Base-by-base conservation (phyloP, 192 early-diverging fungal genomes). In the Coemansia sp. region DNA sequence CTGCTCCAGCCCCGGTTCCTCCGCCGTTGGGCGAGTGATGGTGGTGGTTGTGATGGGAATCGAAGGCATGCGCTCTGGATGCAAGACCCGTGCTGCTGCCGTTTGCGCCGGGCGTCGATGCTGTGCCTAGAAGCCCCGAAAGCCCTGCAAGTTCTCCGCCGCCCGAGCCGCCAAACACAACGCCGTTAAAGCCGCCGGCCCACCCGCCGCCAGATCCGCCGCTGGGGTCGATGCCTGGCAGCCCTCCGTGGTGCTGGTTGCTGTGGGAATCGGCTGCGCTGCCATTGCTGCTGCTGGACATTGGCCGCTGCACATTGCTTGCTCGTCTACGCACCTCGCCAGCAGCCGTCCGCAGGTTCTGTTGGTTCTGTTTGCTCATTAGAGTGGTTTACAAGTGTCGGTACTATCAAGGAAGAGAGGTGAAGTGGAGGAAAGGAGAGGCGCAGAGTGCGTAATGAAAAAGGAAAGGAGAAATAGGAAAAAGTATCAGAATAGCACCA, bases 101-200 rank as follows among this genome's bases (percentile, higher is more conserved):
- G 44, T 26, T 26, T 42, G 18, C n/a, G 44, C 15, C 23, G 50
- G 18, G 37, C 39, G 40, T 16, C 64, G 52, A n/a, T 48, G 32
- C 56, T 44, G 18, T 44, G 42, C 26, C 23, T 44, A 45, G n/a
- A 43, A 43, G n/a, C 58, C 12, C 38, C 3, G 58, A 37, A 39
- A 40, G 58, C 16, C 16, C 49, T 9, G 69, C 62, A 26, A 63
- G 42, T 1, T 70, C 50, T 43, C 61, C 62, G 16, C 61, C 57
- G 60, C 65, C 70, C 23, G 49, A 32, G 37, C 58, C 63, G 19
- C 59, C 67, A 65, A 75, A 80, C 18, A 69, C 73, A 3, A 80
- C 50, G 18, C 77, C 77, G 69, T 75, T 80, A 66, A 80, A 75
- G 12, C 72, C 78, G 9, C 59, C 42, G 15, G 67, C 50, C 18